Percentiles rank a stretch among this genome's conserved stretches.
These are phyloP conservation scores for Didymella lethalis DNA, from an alignment of 2,329 filamentous ascomycete species.

Conservation along the genomic window DNA sequence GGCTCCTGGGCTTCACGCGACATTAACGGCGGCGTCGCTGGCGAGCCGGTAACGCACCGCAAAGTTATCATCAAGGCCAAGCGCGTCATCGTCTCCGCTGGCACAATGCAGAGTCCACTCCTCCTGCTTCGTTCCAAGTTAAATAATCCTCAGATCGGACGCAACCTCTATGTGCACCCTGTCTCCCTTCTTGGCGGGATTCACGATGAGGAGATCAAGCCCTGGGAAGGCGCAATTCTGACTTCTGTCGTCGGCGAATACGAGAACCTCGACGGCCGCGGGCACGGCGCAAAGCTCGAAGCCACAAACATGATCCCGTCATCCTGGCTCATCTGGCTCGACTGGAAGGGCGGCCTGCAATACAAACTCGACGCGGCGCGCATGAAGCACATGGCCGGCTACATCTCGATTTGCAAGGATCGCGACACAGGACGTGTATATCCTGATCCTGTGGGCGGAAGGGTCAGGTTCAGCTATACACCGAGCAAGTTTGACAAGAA, in stretches of 20 bases:
- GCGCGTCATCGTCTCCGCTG: constrained; percentile 79
- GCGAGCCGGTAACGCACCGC: constrained; percentile 61
- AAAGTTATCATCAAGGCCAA: constrained; percentile 78
- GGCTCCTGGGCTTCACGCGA: constrained; percentile 81
- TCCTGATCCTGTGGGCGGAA: constrained; percentile 71
- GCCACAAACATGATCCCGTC: constrained; percentile 77
- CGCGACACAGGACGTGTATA: constrained; percentile 78
- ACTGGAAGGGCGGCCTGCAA: constrained; percentile 73
- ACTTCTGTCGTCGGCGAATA: constrained; percentile 80
- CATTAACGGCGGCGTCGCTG: constrained; percentile 64
- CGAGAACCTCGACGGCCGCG: constrained; percentile 79
- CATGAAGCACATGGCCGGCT: constrained; percentile 72
- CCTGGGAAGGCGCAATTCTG: constrained; percentile 75
- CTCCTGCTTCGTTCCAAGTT: constrained; percentile 80
- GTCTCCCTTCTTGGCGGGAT: constrained; percentile 64
- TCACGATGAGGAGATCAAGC: constrained; percentile 73
- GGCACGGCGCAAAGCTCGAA: constrained; percentile 86
- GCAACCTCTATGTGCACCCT: constrained; percentile 83
- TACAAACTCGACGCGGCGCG: constrained; percentile 76
- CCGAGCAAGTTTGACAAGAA: constrained; percentile 74
- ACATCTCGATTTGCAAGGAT: constrained; percentile 79
- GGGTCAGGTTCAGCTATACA: constrained; percentile 73
- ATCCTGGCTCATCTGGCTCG: constrained; percentile 66
- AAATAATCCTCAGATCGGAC: constrained; percentile 81
- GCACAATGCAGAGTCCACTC: constrained; percentile 78